Evolutionary conservation across 228 moss, liverwort and hornwort genomes (phyloP).

Genomic region (Sphagnum magellanicum): DNA sequence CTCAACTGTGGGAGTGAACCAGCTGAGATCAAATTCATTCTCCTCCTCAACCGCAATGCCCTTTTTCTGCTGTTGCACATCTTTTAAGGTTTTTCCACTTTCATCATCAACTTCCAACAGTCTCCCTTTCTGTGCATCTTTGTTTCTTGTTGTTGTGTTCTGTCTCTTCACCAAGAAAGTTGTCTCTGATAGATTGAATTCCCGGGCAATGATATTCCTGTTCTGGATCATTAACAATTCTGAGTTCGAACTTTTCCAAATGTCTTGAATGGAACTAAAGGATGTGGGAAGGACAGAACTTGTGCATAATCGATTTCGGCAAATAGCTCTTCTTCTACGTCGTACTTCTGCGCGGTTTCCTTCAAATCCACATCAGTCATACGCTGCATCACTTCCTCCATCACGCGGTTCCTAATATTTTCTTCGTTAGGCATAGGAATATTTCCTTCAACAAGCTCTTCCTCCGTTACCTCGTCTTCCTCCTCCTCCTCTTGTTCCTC

Average conservation of each 20-base stretch:
- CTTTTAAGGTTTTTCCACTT: conserved; percentile 37
- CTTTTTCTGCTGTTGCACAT: conserved; percentile 15
- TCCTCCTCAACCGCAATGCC: conserved; percentile 22
- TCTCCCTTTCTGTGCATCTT: conserved; percentile 7
- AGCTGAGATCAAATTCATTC: conserved; percentile 88
- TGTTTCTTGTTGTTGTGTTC: conserved; percentile 20
- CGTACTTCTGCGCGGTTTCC: conserved; percentile 83
- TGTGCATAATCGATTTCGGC: conserved; percentile 81
- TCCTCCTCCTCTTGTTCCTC: conserved; percentile 16
- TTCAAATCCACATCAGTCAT: conserved; percentile 80
- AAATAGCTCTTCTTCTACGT: conserved; percentile 63
- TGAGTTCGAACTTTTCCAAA: no score
- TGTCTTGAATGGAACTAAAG: background rate
- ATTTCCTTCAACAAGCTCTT: conserved; percentile 10
- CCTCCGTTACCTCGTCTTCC: no score
- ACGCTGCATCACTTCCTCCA: conserved; percentile 53
- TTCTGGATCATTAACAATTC: no score
- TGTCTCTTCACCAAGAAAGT: conserved; percentile 92
- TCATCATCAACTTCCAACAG: conserved; percentile 35
- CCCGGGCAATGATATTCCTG: conserved; percentile 45
- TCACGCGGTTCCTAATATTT: conserved; percentile 28
- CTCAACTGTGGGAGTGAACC: conserved; percentile 79
- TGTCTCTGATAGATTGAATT: conserved; percentile 83
- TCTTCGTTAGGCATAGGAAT: conserved; percentile 12
- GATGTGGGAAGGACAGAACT: conserved; percentile 17